Evolutionary conservation across 2,329 filamentous ascomycete species (phyloP), one percentile per base, ranked within the genome.

Genomic region (Botryotinia globosa): DNA sequence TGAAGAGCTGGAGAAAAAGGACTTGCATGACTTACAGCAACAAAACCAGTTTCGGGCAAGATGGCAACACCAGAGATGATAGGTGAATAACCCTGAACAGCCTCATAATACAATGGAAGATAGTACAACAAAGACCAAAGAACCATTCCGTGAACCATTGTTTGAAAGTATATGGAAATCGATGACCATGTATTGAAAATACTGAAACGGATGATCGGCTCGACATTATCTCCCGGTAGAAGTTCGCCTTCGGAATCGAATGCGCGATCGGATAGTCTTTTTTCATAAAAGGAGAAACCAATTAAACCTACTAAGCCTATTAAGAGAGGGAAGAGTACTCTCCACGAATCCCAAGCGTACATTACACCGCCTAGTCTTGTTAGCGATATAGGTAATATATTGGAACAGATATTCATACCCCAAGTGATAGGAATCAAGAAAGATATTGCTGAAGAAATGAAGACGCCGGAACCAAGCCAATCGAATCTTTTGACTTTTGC

Each of bases 341-440:
- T 84, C 85, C 87, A 91, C 5, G 85, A 88, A 62, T 82, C 79
- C 91, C 90, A 93, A 0, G 84, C 77, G 78, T 91, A 92, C 81
- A 90, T 87, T 14, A 91, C 85, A 54, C 89, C 90, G 16, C 89
- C 75, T 76, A 62, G 0, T 44, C 62, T 65, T 51, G 39, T 68
- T 32, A 45, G 44, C 20, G 6, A 32, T 9, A 39, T 39, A 37
- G 10, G 34, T 29, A 18, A 2, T 9, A 18, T 14, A 4, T 25
- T 51, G 14, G 0, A 2, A 5, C 4, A 34, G 39, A 71, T 29
- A 22, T 25, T 14, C 72, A 74, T 74, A 76, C 77, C 91, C 84
- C 88, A 90, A 3, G 88, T 89, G 6, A 91, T 78, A 0, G 88
- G 87, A 62, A 91, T 88, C 58, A 91, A 80, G 77, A 91, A 87